Base-by-base conservation (phyloP, 768 basidiomycete species). In the Pulveroboletus ravenelii region DNA sequence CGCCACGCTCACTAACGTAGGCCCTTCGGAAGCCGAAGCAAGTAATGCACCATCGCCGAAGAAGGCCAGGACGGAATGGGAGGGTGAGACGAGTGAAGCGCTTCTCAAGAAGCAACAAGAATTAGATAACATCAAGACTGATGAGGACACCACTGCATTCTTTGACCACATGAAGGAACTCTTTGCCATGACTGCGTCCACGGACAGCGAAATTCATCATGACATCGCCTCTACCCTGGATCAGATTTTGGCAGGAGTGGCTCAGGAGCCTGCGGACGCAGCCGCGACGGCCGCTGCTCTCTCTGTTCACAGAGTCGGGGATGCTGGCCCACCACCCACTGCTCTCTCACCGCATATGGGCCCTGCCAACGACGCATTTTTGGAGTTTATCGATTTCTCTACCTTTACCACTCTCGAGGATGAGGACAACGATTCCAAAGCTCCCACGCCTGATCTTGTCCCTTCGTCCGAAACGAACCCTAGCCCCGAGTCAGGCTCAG, bases 401-500 rank as follows among this genome's bases (percentile, higher is more conserved):
- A 77, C 75, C 7, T 85, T 77, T 56, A 73, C 74, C 45, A 74
- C 72, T 14, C 64, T 64, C 35, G 68, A 72, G 10, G 81, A 80
- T 18, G 85, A 87, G 50, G 84, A 84, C 32, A 79, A 78, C 44
- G 66, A 69, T 42, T 84, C 82, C 13, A 86, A 85, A 60, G 79
- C 82, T n/a, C 74, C 78, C 8, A 89, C 88, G 3, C 88, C 88
- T 9, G 88, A 89, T 48, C 74, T 90, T 42, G 71, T 86, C 14
- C 74, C 75, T 31, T 79, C 82, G 10, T 83, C 85, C 17, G 87
- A 87, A 51, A 80, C 87, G 17, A 87, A 88, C 56, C 82, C 80
- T 10, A 89, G 87, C 62, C 88, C 88, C 3, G 84, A 85, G 59
- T 89, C 87, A 13, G 80, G 77, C 32, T 78, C 84, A 9, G 87